These are phyloP conservation scores for Posidonia australis DNA, from an alignment of 106 monocot genomes.

Conservation along the genomic window DNA sequence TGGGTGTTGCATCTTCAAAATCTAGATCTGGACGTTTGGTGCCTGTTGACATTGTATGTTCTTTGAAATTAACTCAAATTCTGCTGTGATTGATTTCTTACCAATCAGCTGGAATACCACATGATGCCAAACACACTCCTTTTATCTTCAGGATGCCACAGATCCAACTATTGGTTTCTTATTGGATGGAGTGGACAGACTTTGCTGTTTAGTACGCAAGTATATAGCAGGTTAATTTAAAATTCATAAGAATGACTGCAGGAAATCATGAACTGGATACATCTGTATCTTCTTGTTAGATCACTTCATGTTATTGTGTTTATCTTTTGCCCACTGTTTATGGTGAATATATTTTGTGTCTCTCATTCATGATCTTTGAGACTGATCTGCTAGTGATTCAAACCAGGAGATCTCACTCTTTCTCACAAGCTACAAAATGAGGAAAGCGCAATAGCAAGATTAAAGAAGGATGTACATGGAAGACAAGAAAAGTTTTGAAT, in stretches of 20 bases:
- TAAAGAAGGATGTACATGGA: too few species aligned
- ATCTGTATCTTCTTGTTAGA: background rate
- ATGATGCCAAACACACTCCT: background rate
- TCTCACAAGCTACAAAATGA: too few species aligned
- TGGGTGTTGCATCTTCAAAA: slow-evolving; percentile 64
- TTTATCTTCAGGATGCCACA: slow-evolving; percentile 51
- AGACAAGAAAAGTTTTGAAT: too few species aligned
- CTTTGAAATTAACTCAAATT: background rate
- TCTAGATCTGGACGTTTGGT: slow-evolving; percentile 39
- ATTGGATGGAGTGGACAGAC: slow-evolving; percentile 88
- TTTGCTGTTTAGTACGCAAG: slow-evolving; percentile 86
- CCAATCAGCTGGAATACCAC: background rate
- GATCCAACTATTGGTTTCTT: slow-evolving; percentile 95
- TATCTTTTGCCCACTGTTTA: too few species aligned
- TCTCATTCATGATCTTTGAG: too few species aligned
- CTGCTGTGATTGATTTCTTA: background rate
- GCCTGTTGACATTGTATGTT: slow-evolving; percentile 74
- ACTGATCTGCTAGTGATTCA: too few species aligned
- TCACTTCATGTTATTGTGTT: background rate
- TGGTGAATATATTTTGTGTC: too few species aligned
- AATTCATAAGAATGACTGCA: background rate
- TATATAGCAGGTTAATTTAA: slow-evolving; percentile 67
- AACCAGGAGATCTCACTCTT: too few species aligned
- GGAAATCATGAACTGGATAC: background rate
- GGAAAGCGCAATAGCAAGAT: too few species aligned